Conservation (phyloP, 1,284 basidiomycete genomes). For the Cryptococcus amylolentus region DNA sequence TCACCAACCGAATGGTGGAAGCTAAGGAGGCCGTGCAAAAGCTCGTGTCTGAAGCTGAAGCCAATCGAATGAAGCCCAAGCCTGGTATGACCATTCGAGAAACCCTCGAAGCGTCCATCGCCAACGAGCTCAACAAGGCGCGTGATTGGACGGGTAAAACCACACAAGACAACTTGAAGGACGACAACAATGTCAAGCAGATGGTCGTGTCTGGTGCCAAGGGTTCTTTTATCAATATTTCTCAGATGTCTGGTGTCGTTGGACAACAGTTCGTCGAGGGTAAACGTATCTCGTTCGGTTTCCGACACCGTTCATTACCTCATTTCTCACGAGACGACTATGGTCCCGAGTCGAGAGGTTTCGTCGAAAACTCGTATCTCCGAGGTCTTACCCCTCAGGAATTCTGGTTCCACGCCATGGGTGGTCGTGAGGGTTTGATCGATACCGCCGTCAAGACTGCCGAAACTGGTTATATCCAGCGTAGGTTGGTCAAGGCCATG, state of each 20-base stretch:
- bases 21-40: slow-evolving; percentile 71
- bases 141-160: slow-evolving; percentile 94
- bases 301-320: slow-evolving; percentile 91
- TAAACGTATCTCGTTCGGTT: slow-evolving; percentile 96
- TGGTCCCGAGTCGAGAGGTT: slow-evolving; percentile 95
- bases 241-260: slow-evolving; percentile 99
- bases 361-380: slow-evolving; percentile 99
- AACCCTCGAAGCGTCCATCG: slow-evolving; percentile 91
- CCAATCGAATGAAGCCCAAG: slow-evolving; percentile 76
- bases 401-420: slow-evolving; percentile 99
- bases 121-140: slow-evolving; percentile 87
- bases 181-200: slow-evolving; percentile 95
- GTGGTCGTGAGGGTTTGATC: slow-evolving; percentile 97
- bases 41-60: slow-evolving; percentile 73
- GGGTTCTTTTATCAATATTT: slow-evolving; percentile 99
- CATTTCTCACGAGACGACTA: slow-evolving; percentile 99
- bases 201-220: slow-evolving; percentile 99
- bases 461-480: slow-evolving; percentile 98
- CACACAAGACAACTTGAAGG: slow-evolving; percentile 92
- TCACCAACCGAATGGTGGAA: slow-evolving; percentile 76
- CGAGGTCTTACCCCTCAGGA: slow-evolving; percentile 96
- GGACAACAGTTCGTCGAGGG: slow-evolving; percentile 99
- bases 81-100: slow-evolving; percentile 99
- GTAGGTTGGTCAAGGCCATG: slow-evolving; percentile 93
- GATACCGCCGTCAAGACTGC: slow-evolving; percentile 99